Evolutionary conservation across 2,329 filamentous ascomycete species (phyloP).

Genomic region (Colletotrichum gigasporum): DNA sequence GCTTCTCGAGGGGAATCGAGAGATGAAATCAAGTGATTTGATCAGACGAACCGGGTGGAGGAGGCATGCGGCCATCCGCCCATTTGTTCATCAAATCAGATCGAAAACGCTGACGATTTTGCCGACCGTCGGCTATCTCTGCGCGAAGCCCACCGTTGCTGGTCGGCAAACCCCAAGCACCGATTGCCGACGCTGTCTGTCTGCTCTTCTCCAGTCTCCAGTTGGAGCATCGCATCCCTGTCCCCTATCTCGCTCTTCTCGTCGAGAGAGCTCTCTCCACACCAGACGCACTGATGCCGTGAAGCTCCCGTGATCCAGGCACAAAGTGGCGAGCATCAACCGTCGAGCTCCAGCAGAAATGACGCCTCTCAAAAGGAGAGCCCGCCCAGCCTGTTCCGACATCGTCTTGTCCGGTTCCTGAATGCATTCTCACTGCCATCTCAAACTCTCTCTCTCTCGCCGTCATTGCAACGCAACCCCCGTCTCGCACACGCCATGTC

Average conservation of each 20-base stretch:
- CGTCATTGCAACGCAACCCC: background rate
- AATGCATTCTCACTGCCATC: background rate
- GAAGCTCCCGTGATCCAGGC: background rate
- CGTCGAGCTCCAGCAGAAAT: background rate
- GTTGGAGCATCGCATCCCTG: constrained; percentile 1
- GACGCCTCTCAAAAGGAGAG: background rate
- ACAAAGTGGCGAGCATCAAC: background rate
- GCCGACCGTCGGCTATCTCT: constrained; percentile 26
- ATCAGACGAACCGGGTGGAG: constrained; percentile 16
- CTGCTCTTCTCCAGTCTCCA: background rate
- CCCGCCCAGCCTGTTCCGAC: no score
- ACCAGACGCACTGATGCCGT: background rate
- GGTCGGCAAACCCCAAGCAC: constrained; percentile 17
- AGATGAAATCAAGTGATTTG: constrained; percentile 4
- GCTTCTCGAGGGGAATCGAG: background rate
- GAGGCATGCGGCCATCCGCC: background rate
- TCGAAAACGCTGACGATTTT: background rate
- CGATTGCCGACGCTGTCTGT: constrained; percentile 16
- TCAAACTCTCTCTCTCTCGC: background rate
- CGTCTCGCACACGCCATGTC: constrained; percentile 2
- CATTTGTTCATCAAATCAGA: constrained; percentile 2
- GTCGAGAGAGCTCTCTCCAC: background rate
- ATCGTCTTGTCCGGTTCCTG: background rate
- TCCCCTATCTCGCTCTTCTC: background rate
- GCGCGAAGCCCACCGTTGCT: background rate